Evolutionary conservation across 306 rosid genomes (phyloP).

Genomic region (Vachellia collinsii): DNA sequence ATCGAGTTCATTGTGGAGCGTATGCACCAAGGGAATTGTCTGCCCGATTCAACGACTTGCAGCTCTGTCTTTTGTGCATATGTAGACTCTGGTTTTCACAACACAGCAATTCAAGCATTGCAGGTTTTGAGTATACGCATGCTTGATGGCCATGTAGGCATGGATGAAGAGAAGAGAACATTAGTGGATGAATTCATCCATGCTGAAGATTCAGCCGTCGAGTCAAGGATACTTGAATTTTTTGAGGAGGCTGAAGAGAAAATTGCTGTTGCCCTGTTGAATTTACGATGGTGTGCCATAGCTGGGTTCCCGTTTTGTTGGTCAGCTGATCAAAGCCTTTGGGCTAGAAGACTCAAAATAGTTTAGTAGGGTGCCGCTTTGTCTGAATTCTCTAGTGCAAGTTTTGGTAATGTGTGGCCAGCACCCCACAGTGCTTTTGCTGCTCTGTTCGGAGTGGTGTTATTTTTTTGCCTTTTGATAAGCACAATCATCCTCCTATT

Average conservation of each 20-base stretch:
- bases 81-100: slow-evolving; percentile 55
- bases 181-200: slow-evolving; percentile 54
- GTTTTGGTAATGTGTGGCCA: background rate
- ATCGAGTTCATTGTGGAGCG: slow-evolving; percentile 71
- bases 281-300: slow-evolving; percentile 74
- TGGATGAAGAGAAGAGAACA: slow-evolving; percentile 34
- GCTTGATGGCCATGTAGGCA: slow-evolving; percentile 51
- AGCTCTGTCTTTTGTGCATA: slow-evolving; percentile 66
- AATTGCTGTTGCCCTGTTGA: slow-evolving; percentile 66
- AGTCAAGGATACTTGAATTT: slow-evolving; percentile 53
- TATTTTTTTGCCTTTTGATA: background rate
- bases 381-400: background rate
- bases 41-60: slow-evolving; percentile 72
- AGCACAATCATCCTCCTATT: too few species aligned
- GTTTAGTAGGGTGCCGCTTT: slow-evolving; percentile 6
- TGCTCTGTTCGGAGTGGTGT: background rate
- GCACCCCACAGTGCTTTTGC: background rate
- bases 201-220: slow-evolving; percentile 56
- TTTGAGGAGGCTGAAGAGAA: slow-evolving; percentile 57
- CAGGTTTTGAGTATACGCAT: slow-evolving; percentile 67
- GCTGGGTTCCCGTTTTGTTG: slow-evolving; percentile 61
- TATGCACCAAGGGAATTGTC: slow-evolving; percentile 66
- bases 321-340: slow-evolving; percentile 63
- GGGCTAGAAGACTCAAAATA: slow-evolving; percentile 64
- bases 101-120: slow-evolving; percentile 72